Base-by-base conservation (phyloP, 108 stramenopile genomes). In the Hondaea fermentalgiana region DNA sequence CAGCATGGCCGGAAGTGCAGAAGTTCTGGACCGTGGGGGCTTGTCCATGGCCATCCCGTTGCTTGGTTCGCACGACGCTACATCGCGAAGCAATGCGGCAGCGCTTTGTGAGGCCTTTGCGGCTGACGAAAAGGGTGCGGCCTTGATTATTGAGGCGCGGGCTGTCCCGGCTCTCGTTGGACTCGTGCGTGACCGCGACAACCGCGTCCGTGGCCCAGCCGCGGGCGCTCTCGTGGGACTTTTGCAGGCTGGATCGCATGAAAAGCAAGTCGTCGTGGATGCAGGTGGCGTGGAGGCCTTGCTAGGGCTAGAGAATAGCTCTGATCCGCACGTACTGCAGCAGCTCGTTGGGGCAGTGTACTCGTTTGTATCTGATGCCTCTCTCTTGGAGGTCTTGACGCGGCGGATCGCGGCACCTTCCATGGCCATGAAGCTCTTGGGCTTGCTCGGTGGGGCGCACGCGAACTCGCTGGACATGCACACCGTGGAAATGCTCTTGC, bases 381-480 rank as follows among this genome's bases (percentile, higher is more conserved):
- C 51, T 12, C 76, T 83, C 25, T 23, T 83, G 17, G 49, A 83
- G 23, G 28, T 17, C 6, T 23, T 83, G 51, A 53, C 76, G 51
- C 76, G 76, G 51, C 76, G 76, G 19, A 23, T 83, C 12, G 45
- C 17, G 25, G 43, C 76, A 25, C 51, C 76, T 35, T 45, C 76
- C 51, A 83, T 83, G 76, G 76, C 76, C n/a, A 83, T 83, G 76
- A 83, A 83, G 51, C 76, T 83, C 1, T 23, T 83, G 51, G 49
- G 51, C 45, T 16, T 83, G 10, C 76, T 83, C 6, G 76, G 76
- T 6, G 51, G 51, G 12, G 43, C n/a, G n/a, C 76, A 83, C 17
- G 76, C 76, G 51, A 10, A 25, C 6, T 53, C 49, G 25, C 51
- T 83, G 12, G 76, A 83, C 17, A 53, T 12, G 49, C 49, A 47